Base-by-base conservation (phyloP, 2,329 filamentous ascomycete species). In the Curvularia spicifera region DNA sequence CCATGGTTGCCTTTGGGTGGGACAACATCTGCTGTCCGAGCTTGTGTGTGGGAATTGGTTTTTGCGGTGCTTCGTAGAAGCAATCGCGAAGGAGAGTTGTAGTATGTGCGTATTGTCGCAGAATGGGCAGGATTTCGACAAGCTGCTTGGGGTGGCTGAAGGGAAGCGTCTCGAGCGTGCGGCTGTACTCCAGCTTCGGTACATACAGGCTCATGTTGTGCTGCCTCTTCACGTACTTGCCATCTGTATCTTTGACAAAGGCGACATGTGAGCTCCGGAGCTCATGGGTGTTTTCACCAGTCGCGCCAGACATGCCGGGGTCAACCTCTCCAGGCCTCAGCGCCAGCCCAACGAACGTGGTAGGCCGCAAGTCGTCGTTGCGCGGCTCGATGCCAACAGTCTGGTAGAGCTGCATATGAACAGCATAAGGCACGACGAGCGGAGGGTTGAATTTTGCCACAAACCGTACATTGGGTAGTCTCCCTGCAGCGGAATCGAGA, bases 101-200 rank as follows among this genome's bases (percentile, higher is more conserved):
- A 4, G 91, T 79, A 64, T 90, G 87, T 0, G 89, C 89, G 70
- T 91, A 95, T 72, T 95, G 91, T 13, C 91, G 83, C 15, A 95
- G 62, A 3, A 65, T 65, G 0, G 91, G 90, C n/a, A 96, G 81
- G 71, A 93, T 86, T 52, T 85, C 83, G 6, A 93, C 79, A 4
- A 96, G 79, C 71, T 96, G 91, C 49, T 87, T 85, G 0, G 91
- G 91, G 69, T 96, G 91, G 2, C 87, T 86, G 70, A 96, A 94
- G 0, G 90, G 87, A 31, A 95, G 80, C 54, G 89, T 86, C 0
- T 84, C 84, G 8, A 96, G 75, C 3, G 82, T 81, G 55, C 88
- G 84, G 0, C 88, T 89, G 65, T 89, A 91, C 8, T 92, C 90
- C 2, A 87, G 85, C 73, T 91, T 91, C 53, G 90, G 86, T 18